phyloP scores from a whole-genome alignment of 208 protist genomes.

The Leishmania major region DNA sequence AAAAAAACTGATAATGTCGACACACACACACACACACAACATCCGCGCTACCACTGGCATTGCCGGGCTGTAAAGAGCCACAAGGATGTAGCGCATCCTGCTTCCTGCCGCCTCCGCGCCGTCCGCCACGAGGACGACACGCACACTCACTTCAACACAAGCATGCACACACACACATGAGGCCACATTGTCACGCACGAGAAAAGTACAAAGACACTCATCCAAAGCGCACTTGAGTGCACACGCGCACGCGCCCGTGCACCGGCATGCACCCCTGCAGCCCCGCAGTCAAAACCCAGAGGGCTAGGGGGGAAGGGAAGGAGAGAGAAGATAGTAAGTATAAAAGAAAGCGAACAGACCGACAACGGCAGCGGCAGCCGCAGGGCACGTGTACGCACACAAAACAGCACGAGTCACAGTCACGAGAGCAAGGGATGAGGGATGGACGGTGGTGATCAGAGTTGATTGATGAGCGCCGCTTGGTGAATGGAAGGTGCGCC shows the following conservation, averaged over 20 bases:
- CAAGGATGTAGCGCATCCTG: background rate
- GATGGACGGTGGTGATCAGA: background rate
- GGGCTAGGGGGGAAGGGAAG: background rate
- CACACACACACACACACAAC: background rate
- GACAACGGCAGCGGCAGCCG: background rate
- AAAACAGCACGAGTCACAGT: background rate
- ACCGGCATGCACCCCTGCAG: background rate
- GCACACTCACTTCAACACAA: background rate
- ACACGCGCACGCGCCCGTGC: background rate
- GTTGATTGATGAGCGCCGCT: background rate
- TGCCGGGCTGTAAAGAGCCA: background rate
- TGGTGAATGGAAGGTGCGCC: background rate
- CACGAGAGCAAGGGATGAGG: background rate
- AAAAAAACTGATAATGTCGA: too few relatives aligned
- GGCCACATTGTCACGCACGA: background rate
- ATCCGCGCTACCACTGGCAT: background rate
- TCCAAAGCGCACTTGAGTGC: background rate
- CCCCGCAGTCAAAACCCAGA: background rate
- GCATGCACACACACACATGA: background rate
- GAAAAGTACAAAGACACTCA: background rate
- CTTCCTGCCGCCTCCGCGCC: background rate
- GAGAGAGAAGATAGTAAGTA: slow-evolving; percentile 2
- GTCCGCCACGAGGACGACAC: background rate
- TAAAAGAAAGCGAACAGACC: background rate
- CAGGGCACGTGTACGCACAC: background rate